Evolutionary conservation across 164 flowering plant genomes (phyloP).

Genomic region (Sedum album): DNA sequence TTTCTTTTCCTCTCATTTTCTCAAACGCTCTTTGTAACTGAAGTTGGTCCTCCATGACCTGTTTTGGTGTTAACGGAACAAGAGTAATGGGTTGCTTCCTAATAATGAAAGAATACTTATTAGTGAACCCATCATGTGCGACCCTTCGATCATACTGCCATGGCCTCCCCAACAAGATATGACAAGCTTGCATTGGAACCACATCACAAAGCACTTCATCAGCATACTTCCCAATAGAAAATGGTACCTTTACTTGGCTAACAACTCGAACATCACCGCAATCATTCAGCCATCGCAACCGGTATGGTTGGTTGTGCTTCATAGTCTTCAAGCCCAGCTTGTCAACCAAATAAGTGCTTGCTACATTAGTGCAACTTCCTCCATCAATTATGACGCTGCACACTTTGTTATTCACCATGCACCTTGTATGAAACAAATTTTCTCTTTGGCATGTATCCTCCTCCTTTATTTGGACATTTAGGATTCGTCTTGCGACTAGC

Average conservation of each 20-base stretch:
- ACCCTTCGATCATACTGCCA: background rate
- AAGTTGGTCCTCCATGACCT: background rate
- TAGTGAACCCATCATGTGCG: background rate
- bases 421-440: background rate
- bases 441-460: background rate
- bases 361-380: slow-evolving; percentile 8
- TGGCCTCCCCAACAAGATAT: background rate
- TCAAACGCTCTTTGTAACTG: background rate
- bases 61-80: background rate
- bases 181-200: background rate
- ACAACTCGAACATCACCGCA: background rate
- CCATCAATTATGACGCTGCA: slow-evolving; percentile 11
- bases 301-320: slow-evolving; percentile 2
- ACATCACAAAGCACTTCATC: background rate
- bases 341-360: background rate
- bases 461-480: slow-evolving; percentile 1
- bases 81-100: background rate
- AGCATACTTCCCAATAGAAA: background rate
- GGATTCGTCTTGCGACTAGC: slow-evolving; percentile 4
- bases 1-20: background rate
- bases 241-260: slow-evolving; percentile 3
- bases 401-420: background rate
- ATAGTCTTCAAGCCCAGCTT: background rate
- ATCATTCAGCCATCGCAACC: slow-evolving; percentile 1
- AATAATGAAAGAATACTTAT: background rate